phyloP scores from a whole-genome alignment of 2,329 filamentous ascomycete genomes.

The Whalleya microplaca region DNA sequence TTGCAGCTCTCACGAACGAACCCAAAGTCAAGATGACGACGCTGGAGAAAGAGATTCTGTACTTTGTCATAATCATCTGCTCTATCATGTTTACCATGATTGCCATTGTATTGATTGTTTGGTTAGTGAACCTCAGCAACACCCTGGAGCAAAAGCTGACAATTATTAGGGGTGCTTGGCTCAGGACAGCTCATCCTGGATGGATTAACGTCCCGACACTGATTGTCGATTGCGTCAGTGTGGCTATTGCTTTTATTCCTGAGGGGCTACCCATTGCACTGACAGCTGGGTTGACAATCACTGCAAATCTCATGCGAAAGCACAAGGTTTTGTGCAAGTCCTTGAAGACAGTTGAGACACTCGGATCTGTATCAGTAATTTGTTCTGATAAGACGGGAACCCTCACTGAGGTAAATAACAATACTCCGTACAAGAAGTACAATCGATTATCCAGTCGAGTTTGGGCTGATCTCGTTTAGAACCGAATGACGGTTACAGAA shows the following conservation, averaged over 20 bases:
- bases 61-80: slow-evolving; percentile 74
- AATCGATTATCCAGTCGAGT: neutral
- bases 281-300: slow-evolving; percentile 73
- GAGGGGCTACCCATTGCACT: slow-evolving; percentile 74
- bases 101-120: slow-evolving; percentile 65
- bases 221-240: slow-evolving; percentile 73
- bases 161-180: slow-evolving; percentile 63
- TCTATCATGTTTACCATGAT: slow-evolving; percentile 69
- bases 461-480: slow-evolving; percentile 44
- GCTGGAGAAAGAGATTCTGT: slow-evolving; percentile 72
- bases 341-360: slow-evolving; percentile 76
- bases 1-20: slow-evolving; percentile 72
- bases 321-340: slow-evolving; percentile 81
- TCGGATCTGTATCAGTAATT: slow-evolving; percentile 73
- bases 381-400: slow-evolving; percentile 81
- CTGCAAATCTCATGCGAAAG: slow-evolving; percentile 75
- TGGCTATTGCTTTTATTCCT: slow-evolving; percentile 76
- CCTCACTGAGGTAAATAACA: slow-evolving; percentile 54
- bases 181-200: slow-evolving; percentile 66
- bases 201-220: slow-evolving; percentile 75
- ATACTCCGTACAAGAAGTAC: neutral
- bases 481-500: slow-evolving; percentile 74
- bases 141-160: slow-evolving; percentile 44
- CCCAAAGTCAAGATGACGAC: slow-evolving; percentile 70
- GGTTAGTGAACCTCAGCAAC: slow-evolving; percentile 54